Conservation (phyloP, 78 protist species). For the Planoprotostelium fungivorum region DNA sequence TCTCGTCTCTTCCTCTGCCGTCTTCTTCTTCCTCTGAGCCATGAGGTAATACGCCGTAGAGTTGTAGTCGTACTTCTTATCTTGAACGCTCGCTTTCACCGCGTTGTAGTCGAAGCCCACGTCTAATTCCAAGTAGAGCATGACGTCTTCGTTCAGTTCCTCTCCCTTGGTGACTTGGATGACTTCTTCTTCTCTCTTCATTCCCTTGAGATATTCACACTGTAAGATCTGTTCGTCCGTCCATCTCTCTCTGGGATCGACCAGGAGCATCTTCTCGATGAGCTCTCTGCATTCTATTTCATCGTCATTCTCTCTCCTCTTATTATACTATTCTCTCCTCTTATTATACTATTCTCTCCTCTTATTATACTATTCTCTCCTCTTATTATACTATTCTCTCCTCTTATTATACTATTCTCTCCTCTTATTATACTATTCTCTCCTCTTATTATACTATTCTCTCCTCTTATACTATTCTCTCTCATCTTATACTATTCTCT, state of each 20-base stretch:
- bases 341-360: no score
- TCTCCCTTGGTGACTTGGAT: neutral
- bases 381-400: no score
- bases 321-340: no score
- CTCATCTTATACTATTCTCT: neutral
- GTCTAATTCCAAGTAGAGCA: neutral
- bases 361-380: no score
- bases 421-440: no score
- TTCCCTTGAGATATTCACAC: conserved; percentile 47
- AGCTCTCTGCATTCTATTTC: conserved; percentile 62
- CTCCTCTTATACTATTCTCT: no score
- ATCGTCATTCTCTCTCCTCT: neutral
- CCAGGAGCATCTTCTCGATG: conserved; percentile 89
- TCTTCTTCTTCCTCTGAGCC: neutral
- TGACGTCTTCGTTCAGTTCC: neutral
- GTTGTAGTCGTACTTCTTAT: neutral
- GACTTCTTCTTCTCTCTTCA: no score
- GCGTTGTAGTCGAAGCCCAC: neutral
- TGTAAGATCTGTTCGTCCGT: conserved; percentile 32
- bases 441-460: no score
- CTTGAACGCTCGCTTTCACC: neutral
- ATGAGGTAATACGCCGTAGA: neutral
- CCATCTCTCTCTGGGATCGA: conserved; percentile 82
- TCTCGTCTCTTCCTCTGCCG: neutral
- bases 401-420: no score